These are phyloP conservation scores for Colletotrichum costaricense DNA, from an alignment of 2,329 filamentous ascomycete species.

Conservation along the genomic window DNA sequence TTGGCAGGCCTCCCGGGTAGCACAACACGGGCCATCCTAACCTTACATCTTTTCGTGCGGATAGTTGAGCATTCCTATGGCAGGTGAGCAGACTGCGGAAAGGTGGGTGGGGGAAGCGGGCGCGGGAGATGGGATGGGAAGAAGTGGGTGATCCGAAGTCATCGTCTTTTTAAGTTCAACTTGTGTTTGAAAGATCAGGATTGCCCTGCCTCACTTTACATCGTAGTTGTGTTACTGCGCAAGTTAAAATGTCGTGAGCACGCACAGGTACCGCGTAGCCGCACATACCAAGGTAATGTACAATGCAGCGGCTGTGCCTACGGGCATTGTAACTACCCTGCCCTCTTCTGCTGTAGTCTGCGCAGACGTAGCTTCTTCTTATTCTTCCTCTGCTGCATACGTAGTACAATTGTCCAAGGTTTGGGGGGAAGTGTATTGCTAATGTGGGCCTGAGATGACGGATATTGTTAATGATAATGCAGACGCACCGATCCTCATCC, in stretches of 20 bases:
- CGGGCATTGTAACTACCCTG: not conserved
- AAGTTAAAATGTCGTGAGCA: not conserved
- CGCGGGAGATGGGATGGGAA: slow-evolving; percentile 16
- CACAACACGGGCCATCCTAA: not conserved
- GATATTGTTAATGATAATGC: not conserved
- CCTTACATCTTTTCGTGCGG: not conserved
- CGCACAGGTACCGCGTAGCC: not conserved
- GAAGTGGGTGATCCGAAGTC: slow-evolving; percentile 3
- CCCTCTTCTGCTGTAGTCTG: not conserved
- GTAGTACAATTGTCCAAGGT: not conserved
- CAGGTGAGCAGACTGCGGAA: not conserved
- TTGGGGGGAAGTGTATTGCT: not conserved
- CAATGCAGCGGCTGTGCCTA: not conserved
- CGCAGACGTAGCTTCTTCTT: not conserved
- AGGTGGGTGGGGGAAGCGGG: not conserved
- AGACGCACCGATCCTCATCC: no score
- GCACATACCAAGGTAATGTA: not conserved
- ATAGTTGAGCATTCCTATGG: not conserved
- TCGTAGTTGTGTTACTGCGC: not conserved
- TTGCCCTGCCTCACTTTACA: slow-evolving; percentile 6
- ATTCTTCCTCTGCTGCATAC: not conserved
- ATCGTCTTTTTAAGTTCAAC: not conserved
- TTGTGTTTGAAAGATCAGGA: not conserved
- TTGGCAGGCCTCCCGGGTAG: not conserved
- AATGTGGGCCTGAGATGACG: not conserved